A percentile compares a stretch with the other conserved stretches of the same genome.
Conservation (phyloP, 2,329 filamentous ascomycete genomes). For the Boeremia exigua region DNA sequence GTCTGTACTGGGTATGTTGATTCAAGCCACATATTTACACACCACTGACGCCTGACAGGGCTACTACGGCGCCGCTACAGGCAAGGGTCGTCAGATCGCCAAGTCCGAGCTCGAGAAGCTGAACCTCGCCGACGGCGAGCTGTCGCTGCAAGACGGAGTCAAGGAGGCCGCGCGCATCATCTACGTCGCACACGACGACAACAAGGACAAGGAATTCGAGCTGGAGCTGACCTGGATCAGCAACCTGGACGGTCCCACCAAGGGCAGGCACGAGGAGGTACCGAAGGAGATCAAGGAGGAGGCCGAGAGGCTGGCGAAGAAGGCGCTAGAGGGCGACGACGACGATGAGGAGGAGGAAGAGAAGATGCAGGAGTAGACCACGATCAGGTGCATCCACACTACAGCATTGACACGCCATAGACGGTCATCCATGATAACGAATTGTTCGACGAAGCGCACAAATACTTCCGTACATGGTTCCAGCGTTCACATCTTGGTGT, state of each 20-base stretch:
- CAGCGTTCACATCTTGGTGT: no score
- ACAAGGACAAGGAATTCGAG: conserved; percentile 99
- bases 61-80: conserved; percentile 96
- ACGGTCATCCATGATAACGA: conserved; percentile 38
- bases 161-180: conserved; percentile 98
- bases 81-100: conserved; percentile 94
- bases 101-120: conserved; percentile 99
- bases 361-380: conserved; percentile 84
- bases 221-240: conserved; percentile 99
- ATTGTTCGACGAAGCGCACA: conserved; percentile 22
- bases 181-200: conserved; percentile 96
- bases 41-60: conserved; percentile 59
- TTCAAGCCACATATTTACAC: not conserved
- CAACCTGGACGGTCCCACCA: conserved; percentile 80
- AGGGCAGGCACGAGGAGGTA: conserved; percentile 91
- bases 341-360: conserved; percentile 82
- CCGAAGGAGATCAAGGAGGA: conserved; percentile 89
- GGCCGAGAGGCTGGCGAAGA: conserved; percentile 91
- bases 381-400: conserved; percentile 22
- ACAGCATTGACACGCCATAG: conserved; percentile 31
- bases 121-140: conserved; percentile 76
- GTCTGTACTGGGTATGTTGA: conserved; percentile 80
- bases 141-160: conserved; percentile 85
- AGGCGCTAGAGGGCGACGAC: conserved; percentile 84
- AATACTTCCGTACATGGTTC: not conserved